Evolutionary conservation across 2,329 filamentous ascomycete species (phyloP).

Genomic region (Ascochyta clinopodiicola): DNA sequence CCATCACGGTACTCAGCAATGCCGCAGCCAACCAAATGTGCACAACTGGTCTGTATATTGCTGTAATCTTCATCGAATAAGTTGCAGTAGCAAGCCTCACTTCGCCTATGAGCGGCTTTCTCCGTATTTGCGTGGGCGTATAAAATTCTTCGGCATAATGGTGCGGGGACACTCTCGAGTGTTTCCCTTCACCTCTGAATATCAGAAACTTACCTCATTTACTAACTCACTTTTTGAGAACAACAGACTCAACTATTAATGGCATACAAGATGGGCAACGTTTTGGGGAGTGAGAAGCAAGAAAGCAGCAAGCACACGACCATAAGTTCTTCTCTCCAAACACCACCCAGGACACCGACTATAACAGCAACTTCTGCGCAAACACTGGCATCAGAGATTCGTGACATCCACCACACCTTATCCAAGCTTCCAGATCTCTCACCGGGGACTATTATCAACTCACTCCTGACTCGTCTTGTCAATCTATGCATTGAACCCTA

Average conservation of each 20-base stretch:
- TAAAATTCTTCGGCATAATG: constrained; percentile 5
- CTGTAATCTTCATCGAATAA: neutral
- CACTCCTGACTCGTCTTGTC: constrained; percentile 48
- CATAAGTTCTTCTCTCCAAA: constrained; percentile 7
- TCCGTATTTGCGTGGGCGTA: neutral
- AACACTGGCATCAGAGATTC: constrained; percentile 29
- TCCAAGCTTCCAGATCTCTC: constrained; percentile 29
- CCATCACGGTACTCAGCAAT: constrained; percentile 15
- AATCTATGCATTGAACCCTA: constrained; percentile 43
- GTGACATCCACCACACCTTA: constrained; percentile 25
- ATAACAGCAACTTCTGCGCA: constrained; percentile 24
- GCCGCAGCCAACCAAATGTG: neutral
- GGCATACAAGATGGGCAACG: constrained; percentile 1
- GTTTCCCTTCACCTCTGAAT: neutral
- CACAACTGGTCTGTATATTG: neutral
- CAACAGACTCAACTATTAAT: neutral
- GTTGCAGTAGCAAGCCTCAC: constrained; percentile 1
- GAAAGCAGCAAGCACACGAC: neutral
- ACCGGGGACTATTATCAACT: constrained; percentile 44
- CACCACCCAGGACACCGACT: constrained; percentile 36
- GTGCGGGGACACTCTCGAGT: neutral
- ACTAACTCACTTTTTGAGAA: neutral
- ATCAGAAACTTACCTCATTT: too few relatives aligned
- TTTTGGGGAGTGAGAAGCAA: neutral
- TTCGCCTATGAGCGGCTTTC: neutral